Percentiles rank a stretch among this genome's conserved stretches.
phyloP scores from a whole-genome alignment of 352 stramenopile species.

The Pythium periplocum region DNA sequence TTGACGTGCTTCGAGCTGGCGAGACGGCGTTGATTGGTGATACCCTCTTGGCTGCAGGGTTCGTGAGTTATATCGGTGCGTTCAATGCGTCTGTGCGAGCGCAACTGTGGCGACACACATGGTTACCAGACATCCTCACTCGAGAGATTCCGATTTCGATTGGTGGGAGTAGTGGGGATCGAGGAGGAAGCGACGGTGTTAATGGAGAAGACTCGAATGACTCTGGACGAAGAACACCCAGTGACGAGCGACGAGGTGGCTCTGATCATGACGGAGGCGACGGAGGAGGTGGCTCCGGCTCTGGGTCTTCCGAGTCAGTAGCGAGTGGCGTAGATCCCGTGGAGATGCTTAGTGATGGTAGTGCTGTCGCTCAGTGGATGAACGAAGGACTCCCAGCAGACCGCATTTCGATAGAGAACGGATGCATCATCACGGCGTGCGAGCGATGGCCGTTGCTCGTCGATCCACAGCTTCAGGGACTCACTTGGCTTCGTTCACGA shows the following conservation, averaged over 20 bases:
- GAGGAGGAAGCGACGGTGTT: background rate
- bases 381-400: slow-evolving; percentile 89
- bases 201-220: background rate
- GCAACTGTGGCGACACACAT: slow-evolving; percentile 82
- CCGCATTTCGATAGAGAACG: slow-evolving; percentile 91
- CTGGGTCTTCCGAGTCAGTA: background rate
- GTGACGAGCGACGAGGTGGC: slow-evolving; percentile 3
- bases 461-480: slow-evolving; percentile 87
- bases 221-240: background rate
- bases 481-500: slow-evolving; percentile 77
- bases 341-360: slow-evolving; percentile 80
- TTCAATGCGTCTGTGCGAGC: slow-evolving; percentile 83
- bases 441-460: slow-evolving; percentile 88
- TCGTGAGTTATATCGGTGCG: slow-evolving; percentile 91
- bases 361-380: slow-evolving; percentile 87
- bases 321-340: slow-evolving; percentile 69
- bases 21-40: slow-evolving; percentile 84
- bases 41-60: slow-evolving; percentile 81
- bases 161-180: background rate
- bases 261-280: slow-evolving; percentile 1
- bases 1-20: slow-evolving; percentile 72
- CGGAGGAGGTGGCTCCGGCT: background rate
- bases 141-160: slow-evolving; percentile 83
- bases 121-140: slow-evolving; percentile 83
- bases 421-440: slow-evolving; percentile 87